Base-by-base conservation (phyloP, 2,329 filamentous ascomycete genomes). In the Zymoseptoria ardabiliae region DNA sequence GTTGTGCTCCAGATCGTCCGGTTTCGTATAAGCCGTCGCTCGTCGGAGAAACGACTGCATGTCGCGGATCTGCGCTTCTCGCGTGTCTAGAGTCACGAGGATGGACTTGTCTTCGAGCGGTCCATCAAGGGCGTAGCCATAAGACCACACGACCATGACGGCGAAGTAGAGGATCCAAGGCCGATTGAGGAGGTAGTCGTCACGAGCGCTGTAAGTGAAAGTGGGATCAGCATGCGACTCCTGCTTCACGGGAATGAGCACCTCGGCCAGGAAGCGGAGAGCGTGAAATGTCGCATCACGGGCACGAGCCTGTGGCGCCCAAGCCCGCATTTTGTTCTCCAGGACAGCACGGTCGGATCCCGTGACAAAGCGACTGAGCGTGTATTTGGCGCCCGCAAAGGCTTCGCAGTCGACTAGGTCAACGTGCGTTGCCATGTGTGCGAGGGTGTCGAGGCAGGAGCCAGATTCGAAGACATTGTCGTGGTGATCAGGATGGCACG, bases 371-470 rank as follows among this genome's bases (percentile, higher is more conserved):
- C 93, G 86, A 21, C 94, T 93, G 3, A 97, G 83, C 2, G 97
- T 81, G 28, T 92, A 83, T 66, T 87, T 90, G 1, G 93, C 91
- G 8, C 92, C 87, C 4, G 93, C 94, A 73, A 94, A 97, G 65
- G 97, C 95, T 75, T 97, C 93, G 69, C 91, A 93, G 73, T 97
- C 93, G n/a, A 96, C 90, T 57, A 97, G 91, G 70, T 97, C 93
- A 22, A 96, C 91, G 70, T 97, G 91, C 83, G 96, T 96, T 2
- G 91, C 91, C 90, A 99, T 97, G 73, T 97, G 94, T 0, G 94
- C 94, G 11, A 99, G 79, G 68, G 96, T 91, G 71, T 97, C 92
- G 51, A 97, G 79, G 25, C 96, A 93, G 2, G 89, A 95, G 20
- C 91, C 85, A 63, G 88, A 91, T 72, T 97, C 91, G 67, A 94